Base-by-base conservation (phyloP, 1,284 basidiomycete species). In the Kwoniella shivajii region DNA sequence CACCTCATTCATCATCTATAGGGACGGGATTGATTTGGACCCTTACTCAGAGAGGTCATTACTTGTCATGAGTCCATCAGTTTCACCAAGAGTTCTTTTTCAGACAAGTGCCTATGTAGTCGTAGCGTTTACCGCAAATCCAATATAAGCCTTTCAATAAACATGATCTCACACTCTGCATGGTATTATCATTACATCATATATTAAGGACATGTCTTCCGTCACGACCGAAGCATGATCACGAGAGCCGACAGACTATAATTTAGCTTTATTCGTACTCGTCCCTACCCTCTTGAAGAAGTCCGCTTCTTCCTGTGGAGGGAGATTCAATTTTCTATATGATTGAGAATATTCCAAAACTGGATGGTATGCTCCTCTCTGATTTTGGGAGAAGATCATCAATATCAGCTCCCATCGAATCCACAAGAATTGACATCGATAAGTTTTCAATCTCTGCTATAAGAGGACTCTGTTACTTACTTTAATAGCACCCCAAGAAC, bases 401-500 rank as follows among this genome's bases (percentile, higher is more conserved):
- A 18, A 24, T 6, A 26, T 38, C 30, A 11, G 6, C 24, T n/a
- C 7, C n/a, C n/a, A n/a, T n/a, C n/a, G 26, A 18, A 29, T n/a
- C 1, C 44, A 9, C 33, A 31, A 36, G 29, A 1, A n/a, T n/a
- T n/a, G n/a, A n/a, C 38, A 41, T 41, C 18, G 7, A 41, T 7
- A 22, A 7, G 38, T 41, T 9, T 22, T 22, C 18, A 18, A 18
- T 41, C 9, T 41, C 18, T 6, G 38, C 38, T 41, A 7, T 41
- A 22, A 7, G 9, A 18, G 9, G 16, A 16, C 2, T 16, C 14
- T 30, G 6, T 4, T 38, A 73, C 77, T 31, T 50, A 80, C 78
- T 73, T 83, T 84, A 72, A 84, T 82, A 29, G 69, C 56, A 0
- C 82, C 82, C 78, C 79, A 84, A 11, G 76, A 78, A 20, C 82